These are phyloP conservation scores for Colletotrichum sublineola DNA, from an alignment of 2,329 filamentous ascomycete species.

Conservation along the genomic window DNA sequence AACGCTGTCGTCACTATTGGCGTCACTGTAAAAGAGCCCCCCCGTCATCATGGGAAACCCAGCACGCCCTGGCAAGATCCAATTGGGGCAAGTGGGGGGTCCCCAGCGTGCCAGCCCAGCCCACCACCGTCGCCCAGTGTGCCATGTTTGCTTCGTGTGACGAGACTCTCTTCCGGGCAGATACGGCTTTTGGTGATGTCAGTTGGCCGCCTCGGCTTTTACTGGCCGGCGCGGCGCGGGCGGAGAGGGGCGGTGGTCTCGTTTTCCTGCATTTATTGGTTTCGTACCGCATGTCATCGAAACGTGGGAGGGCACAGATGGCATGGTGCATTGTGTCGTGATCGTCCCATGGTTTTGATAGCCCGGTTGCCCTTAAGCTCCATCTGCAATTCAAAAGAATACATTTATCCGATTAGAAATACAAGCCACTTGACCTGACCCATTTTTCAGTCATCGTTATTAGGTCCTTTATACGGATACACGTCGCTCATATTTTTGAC, in stretches of 20 bases:
- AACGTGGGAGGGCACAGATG: conserved; percentile 1
- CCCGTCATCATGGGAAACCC: conserved; percentile 18
- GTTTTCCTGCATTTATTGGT: background rate
- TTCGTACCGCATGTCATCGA: conserved; percentile 19
- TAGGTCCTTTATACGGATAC: background rate
- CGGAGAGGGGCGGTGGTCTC: too few relatives aligned
- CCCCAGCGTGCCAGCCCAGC: background rate
- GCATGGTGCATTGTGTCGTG: conserved; percentile 7
- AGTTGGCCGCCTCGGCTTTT: conserved; percentile 16
- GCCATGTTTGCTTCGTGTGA: conserved; percentile 7
- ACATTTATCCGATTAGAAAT: conserved; percentile 27
- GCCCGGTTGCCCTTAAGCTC: conserved; percentile 7
- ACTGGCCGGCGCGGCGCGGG: conserved; percentile 13
- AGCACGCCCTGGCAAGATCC: conserved; percentile 22
- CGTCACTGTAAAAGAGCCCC: conserved; percentile 11
- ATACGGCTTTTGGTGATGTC: conserved; percentile 11
- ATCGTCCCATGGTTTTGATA: conserved; percentile 21
- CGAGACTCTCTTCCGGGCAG: background rate
- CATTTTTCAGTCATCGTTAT: background rate
- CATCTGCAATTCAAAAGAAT: background rate
- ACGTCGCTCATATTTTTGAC: conserved; percentile 12
- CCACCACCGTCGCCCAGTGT: background rate
- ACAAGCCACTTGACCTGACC: background rate
- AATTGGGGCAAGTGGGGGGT: conserved; percentile 20
- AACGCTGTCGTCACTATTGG: conserved; percentile 28